phyloP scores from a whole-genome alignment of 2,329 filamentous ascomycete species.

The Sordariomycetes sp. region DNA sequence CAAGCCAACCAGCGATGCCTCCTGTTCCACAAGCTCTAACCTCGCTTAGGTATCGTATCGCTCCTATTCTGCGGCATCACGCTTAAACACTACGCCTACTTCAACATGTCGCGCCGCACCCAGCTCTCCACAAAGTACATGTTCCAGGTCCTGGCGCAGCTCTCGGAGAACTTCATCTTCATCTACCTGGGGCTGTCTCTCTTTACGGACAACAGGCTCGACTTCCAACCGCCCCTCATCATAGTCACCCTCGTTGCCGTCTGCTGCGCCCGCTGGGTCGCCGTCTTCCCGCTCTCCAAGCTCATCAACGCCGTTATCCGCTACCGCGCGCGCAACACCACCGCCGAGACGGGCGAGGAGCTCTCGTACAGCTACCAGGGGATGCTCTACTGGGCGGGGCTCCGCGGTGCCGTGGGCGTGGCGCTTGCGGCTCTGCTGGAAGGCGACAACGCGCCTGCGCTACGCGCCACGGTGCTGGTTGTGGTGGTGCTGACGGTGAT shows the following conservation, averaged over 20 bases:
- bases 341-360: slow-evolving; percentile 69
- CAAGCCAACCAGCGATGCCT: slow-evolving; percentile 16
- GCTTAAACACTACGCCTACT: slow-evolving; percentile 97
- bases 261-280: slow-evolving; percentile 82
- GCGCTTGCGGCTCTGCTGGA: slow-evolving; percentile 82
- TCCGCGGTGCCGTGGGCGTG: slow-evolving; percentile 91
- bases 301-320: slow-evolving; percentile 89
- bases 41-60: slow-evolving; percentile 74
- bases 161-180: slow-evolving; percentile 99
- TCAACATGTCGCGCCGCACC: slow-evolving; percentile 97
- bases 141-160: slow-evolving; percentile 86
- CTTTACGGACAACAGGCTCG: slow-evolving; percentile 79
- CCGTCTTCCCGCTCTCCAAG: slow-evolving; percentile 85
- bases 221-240: slow-evolving; percentile 92
- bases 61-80: slow-evolving; percentile 97
- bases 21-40: background rate
- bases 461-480: slow-evolving; percentile 91
- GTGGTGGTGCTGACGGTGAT: slow-evolving; percentile 97
- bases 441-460: slow-evolving; percentile 63
- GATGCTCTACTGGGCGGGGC: slow-evolving; percentile 99
- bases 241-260: slow-evolving; percentile 87
- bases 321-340: slow-evolving; percentile 74
- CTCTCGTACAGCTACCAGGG: slow-evolving; percentile 91
- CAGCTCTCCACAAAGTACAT: slow-evolving; percentile 97
- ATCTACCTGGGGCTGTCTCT: slow-evolving; percentile 94